Evolutionary conservation across 257 asterid species (phyloP), one percentile per base, ranked within the genome.

Genomic region (Eustoma russellianum): DNA sequence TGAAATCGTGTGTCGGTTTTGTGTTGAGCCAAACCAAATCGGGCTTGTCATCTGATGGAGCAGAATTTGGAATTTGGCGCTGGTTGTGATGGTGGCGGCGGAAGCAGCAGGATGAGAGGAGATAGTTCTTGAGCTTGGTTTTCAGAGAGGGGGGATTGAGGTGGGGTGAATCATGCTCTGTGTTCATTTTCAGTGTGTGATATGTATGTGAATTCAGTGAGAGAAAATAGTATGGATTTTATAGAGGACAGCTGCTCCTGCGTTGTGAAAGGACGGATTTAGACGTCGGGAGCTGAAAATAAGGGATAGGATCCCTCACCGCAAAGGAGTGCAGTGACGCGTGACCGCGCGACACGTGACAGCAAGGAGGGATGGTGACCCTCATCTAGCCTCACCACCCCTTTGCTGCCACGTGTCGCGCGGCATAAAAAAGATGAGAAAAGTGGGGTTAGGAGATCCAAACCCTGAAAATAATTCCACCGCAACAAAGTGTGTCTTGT

Each of bases 61-160:
- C 30, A 0, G 80, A 59, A 34, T 52, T 57, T 58, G 56, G 76
- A 13, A 57, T 52, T 40, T 18, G 75, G 53, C 51, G 66, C 62
- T 46, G 69, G 48, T 50, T 54, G 67, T 64, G 60, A 47, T 47
- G 57, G 69, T 48, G 79, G 69, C 73, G 77, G 76, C 78, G 72
- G 66, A 77, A 71, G 60, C 91, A 79, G 71, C 83, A 75, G 30
- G 74, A 79, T 72, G 72, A 81, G 56, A 79, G 71, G 45, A 79
- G 65, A 0, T 79, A 63, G 50, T 70, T 61, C 51, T 66, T 79
- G 55, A 83, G 54, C 67, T 70, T 86, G 60, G 59, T 60, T 54
- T 63, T 80, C 63, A 79, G 66, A 13, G 88, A 76, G 11, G 64
- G 68, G 46, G 72, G 71, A 12, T 58, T 56, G 1, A 30, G 43